Evolutionary conservation across 164 flowering plant genomes (phyloP), one percentile per base, ranked within the genome.

Genomic region (Piper longum): DNA sequence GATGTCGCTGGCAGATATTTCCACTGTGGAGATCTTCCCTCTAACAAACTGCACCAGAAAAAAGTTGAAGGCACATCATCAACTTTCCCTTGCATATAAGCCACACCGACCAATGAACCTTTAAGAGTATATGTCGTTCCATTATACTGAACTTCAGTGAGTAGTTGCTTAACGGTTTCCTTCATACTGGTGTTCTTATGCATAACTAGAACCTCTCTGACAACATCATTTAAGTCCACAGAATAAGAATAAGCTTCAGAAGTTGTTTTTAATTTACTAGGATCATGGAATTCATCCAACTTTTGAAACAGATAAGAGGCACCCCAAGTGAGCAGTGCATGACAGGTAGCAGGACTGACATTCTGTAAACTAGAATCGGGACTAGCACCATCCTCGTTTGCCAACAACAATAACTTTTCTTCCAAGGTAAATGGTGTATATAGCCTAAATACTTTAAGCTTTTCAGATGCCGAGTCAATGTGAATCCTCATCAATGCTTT

Each of bases 391-490:
- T 74, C 77, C 54, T 88, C 75, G 76, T 79, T 82, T 19, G 88
- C 78, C 66, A 83, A 77, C 44, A 75, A 65, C 58, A 91, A 73
- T 61, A 68, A 72, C 43, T 77, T 88, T 72, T 91, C 99, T 78
- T 95, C 99, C 65, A 95, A 76, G 4, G 96, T 89, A 61, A 51
- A 86, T 19, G 83, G 58, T n/a, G 88, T 75, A 75, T 85, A 95
- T 56, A 95, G 67, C 4, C 99, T 88, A 57, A 89, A 85, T 39
- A 95, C 69, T 67, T 80, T 84, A 40, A 87, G 71, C 59, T 76
- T 80, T 48, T 82, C 83, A 69, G 58, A 66, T 61, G 73, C 73
- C 58, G 90, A 75, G 66, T 87, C 86, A 57, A 91, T 68, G 1
- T 75, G 72, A 62, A 91, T 74, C 77, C 54, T 87, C 64, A 86